These are phyloP conservation scores for Fistulifera pelliculosa DNA, from an alignment of 108 stramenopile genomes.

Conservation along the genomic window DNA sequence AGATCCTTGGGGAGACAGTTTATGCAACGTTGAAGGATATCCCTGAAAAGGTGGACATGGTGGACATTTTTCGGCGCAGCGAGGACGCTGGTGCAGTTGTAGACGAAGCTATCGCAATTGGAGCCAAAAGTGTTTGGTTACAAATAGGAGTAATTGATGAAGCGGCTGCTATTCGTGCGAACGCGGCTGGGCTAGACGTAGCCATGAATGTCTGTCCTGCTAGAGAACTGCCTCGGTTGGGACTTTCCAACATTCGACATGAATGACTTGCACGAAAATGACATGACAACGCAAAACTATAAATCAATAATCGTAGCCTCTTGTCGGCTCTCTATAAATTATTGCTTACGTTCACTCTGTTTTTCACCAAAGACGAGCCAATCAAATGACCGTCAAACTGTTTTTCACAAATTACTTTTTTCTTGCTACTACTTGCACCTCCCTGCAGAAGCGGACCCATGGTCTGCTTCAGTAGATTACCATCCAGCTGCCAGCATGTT, in stretches of 20 bases:
- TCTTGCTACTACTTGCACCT: no score
- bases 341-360: no score
- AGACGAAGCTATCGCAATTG: conserved; percentile 14
- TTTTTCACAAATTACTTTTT: no score
- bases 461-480: conserved; percentile 6
- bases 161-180: conserved; percentile 57
- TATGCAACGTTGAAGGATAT: conserved; percentile 49
- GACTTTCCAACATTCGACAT: conserved; percentile 14
- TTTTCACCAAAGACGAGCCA: no score
- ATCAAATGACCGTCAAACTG: no score
- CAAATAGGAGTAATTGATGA: conserved; percentile 73
- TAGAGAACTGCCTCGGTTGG: conserved; percentile 53
- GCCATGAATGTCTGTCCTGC: conserved; percentile 73
- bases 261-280: no score
- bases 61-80: conserved; percentile 68
- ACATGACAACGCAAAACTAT: no score
- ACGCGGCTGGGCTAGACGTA: conserved; percentile 59
- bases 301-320: no score
- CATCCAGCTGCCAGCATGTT: conserved; percentile 32
- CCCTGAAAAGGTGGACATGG: conserved; percentile 69
- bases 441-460: conserved; percentile 9
- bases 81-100: conserved; percentile 2
- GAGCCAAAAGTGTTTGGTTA: conserved; percentile 75
- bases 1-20: conserved; percentile 53
- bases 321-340: no score